Conservation (phyloP, 2,329 filamentous ascomycete species). For the Lasiodiplodia sp. region DNA sequence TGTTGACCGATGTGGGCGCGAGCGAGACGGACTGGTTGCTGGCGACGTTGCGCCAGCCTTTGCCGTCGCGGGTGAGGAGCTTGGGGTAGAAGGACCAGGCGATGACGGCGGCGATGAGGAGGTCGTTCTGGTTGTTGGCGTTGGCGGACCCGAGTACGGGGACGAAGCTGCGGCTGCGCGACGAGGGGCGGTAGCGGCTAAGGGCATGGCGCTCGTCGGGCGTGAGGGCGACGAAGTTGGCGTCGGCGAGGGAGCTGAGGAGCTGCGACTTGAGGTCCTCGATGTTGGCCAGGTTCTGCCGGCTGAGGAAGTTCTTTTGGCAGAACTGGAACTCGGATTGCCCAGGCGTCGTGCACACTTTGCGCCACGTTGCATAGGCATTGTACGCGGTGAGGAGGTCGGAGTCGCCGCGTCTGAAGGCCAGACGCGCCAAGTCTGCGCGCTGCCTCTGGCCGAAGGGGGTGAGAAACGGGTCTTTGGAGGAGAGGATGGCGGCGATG, state of each 20-base stretch:
- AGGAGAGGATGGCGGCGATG: constrained; percentile 89
- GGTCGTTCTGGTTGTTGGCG: constrained; percentile 78
- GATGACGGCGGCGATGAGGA: constrained; percentile 80
- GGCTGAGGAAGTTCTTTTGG: constrained; percentile 89
- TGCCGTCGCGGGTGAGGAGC: constrained; percentile 81
- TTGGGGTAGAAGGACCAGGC: constrained; percentile 97
- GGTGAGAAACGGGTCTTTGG: constrained; percentile 90
- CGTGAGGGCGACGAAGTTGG: constrained; percentile 79
- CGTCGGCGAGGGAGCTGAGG: constrained; percentile 82
- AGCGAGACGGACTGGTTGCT: constrained; percentile 92
- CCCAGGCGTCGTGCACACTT: constrained; percentile 73
- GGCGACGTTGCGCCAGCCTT: constrained; percentile 87
- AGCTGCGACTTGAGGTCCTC: constrained; percentile 96
- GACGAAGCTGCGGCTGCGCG: constrained; percentile 78
- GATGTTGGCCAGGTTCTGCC: constrained; percentile 88
- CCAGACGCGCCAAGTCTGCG: constrained; percentile 78
- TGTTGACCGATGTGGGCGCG: constrained; percentile 89
- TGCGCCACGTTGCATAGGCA: constrained; percentile 88
- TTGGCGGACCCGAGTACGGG: constrained; percentile 79
- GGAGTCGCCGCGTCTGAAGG: constrained; percentile 85
- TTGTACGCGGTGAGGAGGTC: constrained; percentile 94
- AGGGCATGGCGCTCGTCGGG: constrained; percentile 74
- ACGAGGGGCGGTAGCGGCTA: constrained; percentile 71
- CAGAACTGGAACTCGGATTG: constrained; percentile 88
- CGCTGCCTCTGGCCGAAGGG: constrained; percentile 84